Evolutionary conservation across 2,329 filamentous ascomycete genomes (phyloP).

Genomic region (Sphaerulina vaccinii): DNA sequence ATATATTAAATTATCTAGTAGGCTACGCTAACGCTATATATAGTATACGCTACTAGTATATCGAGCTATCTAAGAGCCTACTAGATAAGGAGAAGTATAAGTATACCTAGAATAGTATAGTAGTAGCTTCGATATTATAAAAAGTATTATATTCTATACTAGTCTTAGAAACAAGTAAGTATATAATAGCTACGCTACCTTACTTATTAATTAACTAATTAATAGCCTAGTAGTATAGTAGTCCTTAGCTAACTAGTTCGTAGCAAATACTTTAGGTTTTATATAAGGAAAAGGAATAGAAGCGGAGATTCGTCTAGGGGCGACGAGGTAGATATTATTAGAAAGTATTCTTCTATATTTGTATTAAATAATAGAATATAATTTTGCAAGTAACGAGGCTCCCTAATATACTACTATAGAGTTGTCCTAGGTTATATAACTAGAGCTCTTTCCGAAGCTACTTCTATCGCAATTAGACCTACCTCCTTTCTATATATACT

Average conservation of each 20-base stretch:
- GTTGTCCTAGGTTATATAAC: slow-evolving; percentile 2
- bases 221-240: no score
- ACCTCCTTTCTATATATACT: neutral
- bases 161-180: no score
- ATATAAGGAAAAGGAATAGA: slow-evolving; percentile 5
- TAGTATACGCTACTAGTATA: no score
- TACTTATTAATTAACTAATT: no score
- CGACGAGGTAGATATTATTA: slow-evolving; percentile 1
- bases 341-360: slow-evolving; percentile 1
- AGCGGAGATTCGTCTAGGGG: slow-evolving; percentile 4
- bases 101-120: no score
- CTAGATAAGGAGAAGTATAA: no score
- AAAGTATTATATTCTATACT: no score
- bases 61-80: no score
- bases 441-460: neutral
- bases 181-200: no score
- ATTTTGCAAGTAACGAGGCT: slow-evolving; percentile 1
- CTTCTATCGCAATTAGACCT: slow-evolving; percentile 4
- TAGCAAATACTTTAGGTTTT: slow-evolving; percentile 3
- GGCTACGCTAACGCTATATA: no score
- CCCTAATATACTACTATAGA: neutral
- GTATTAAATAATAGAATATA: slow-evolving; percentile 1
- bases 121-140: no score
- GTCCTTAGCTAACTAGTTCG: slow-evolving; percentile 3
- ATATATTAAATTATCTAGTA: no score